Evolutionary conservation across 116 monocot genomes (phyloP).

Genomic region (Posidonia oceanica): DNA sequence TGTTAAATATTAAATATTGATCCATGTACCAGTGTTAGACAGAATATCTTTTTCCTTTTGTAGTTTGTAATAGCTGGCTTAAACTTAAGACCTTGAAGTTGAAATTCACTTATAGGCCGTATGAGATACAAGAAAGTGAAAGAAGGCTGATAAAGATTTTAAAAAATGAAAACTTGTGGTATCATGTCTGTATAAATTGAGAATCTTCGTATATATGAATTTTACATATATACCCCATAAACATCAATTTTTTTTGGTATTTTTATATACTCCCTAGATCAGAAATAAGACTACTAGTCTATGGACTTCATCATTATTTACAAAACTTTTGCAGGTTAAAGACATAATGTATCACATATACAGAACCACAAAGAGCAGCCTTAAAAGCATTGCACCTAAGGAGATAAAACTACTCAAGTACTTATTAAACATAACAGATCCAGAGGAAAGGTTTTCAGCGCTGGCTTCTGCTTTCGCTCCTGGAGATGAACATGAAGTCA

Average conservation of each 20-base stretch:
- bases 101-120: no score
- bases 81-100: no score
- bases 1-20: no score
- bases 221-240: no score
- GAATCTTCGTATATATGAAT: no score
- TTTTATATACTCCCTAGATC: neutral
- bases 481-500: conserved; percentile 46
- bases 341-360: conserved; percentile 90
- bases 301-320: neutral
- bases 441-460: conserved; percentile 79
- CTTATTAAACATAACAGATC: conserved; percentile 81
- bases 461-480: conserved; percentile 86
- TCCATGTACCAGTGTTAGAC: no score
- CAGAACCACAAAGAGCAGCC: conserved; percentile 53
- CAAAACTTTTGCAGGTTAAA: conserved; percentile 51
- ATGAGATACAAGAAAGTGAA: no score
- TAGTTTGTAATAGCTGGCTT: no score
- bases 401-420: conserved; percentile 89
- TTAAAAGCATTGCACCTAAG: conserved; percentile 62
- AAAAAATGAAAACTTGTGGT: no score
- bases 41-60: no score
- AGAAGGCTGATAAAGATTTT: no score
- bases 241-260: neutral
- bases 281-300: neutral
- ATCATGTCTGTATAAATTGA: no score